Evolutionary conservation across 2,329 filamentous ascomycete genomes (phyloP).

Genomic region (Colletotrichum agaves): DNA sequence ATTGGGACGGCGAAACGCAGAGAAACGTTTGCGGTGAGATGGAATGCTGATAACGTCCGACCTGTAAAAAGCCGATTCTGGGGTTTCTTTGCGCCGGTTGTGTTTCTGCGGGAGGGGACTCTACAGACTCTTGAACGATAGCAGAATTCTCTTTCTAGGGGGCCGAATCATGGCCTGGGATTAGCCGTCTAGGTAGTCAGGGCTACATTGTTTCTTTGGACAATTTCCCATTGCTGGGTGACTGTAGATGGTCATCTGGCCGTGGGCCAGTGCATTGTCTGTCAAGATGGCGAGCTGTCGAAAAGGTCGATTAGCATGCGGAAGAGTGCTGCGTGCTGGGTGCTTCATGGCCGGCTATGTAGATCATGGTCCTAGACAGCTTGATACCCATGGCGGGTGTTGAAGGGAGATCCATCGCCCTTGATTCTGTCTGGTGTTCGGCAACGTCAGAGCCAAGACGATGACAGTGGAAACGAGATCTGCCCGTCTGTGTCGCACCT

Average conservation of each 20-base stretch:
- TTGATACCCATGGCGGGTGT: conserved; percentile 17
- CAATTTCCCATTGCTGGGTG: not conserved
- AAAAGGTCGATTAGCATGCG: not conserved
- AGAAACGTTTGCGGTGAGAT: not conserved
- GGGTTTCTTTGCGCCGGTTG: not conserved
- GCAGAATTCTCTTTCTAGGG: not conserved
- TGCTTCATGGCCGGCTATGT: not conserved
- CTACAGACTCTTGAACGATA: not conserved
- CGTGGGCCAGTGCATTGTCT: conserved; percentile 6
- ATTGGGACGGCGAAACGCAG: conserved; percentile 10
- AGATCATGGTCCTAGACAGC: conserved; percentile 23
- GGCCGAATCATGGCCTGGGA: not conserved
- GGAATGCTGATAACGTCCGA: not conserved
- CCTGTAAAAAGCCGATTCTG: not conserved
- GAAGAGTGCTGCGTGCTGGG: not conserved
- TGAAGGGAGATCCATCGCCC: not conserved
- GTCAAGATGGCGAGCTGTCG: conserved; percentile 19
- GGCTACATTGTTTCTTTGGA: not conserved
- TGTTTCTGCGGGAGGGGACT: conserved; percentile 9
- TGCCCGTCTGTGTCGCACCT: conserved; percentile 24
- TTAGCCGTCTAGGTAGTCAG: conserved; percentile 14
- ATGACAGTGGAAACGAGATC: conserved; percentile 26
- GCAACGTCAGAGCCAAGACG: conserved; percentile 23
- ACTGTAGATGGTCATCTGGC: not conserved
- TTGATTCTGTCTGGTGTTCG: conserved; percentile 3